These are phyloP conservation scores for Pseudocohnilembus persalinus DNA, from an alignment of 169 alveolate species.

Conservation along the genomic window DNA sequence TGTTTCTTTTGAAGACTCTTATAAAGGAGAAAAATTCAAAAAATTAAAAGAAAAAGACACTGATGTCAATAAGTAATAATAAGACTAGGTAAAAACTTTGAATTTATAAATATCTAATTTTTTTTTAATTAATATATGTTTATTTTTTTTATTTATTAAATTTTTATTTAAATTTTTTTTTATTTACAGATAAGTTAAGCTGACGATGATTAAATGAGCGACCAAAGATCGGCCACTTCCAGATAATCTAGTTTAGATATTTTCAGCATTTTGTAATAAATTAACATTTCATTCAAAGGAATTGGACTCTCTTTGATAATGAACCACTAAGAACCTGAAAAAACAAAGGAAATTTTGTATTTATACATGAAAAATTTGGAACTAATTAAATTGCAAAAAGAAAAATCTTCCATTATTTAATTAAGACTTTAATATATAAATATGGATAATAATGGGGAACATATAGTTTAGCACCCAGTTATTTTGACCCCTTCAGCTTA, in stretches of 20 bases:
- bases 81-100: background rate
- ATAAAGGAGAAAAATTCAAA: background rate
- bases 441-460: constrained; percentile 2
- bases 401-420: background rate
- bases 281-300: constrained; percentile 8
- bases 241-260: background rate
- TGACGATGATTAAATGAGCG: too few species aligned
- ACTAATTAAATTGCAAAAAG: background rate
- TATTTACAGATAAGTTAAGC: too few species aligned
- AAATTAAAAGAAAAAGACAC: background rate
- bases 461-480: background rate
- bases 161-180: too few species aligned
- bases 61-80: background rate
- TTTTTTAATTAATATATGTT: too few species aligned
- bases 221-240: background rate
- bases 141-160: too few species aligned
- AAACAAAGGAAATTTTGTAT: constrained; percentile 16
- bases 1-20: constrained; percentile 8
- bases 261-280: background rate
- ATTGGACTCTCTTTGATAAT: constrained; percentile 15
- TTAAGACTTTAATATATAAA: constrained; percentile 1
- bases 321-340: constrained; percentile 17
- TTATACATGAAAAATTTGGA: constrained; percentile 4
- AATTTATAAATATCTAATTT: too few species aligned
- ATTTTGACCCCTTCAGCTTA: constrained; percentile 14